Evolutionary conservation across 2,329 filamentous ascomycete genomes (phyloP), one percentile per base, ranked within the genome.

Genomic region (Sporothrix luriei): DNA sequence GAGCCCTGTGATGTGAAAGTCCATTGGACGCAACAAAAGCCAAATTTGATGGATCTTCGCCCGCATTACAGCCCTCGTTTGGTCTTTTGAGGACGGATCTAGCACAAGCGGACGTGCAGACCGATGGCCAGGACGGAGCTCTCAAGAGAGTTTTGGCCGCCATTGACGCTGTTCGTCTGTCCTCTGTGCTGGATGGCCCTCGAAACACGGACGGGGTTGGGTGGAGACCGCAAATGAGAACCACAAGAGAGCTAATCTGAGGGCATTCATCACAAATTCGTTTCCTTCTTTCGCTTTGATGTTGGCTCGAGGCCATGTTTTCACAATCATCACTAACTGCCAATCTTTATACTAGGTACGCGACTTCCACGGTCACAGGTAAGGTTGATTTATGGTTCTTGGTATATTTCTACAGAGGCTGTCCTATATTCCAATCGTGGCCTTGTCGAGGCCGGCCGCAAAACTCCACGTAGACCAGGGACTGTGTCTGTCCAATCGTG

Each of bases 191-290:
- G 11, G 24, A 14, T 16, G 38, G 4, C n/a, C 40, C 40, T 11
- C 46, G 13, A 13, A 46, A 59, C 16, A 33, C n/a, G 29, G 38
- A 19, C 24, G n/a, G 52, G 48, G 7, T 11, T 49, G 49, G 68
- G 43, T 66, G 11, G 52, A 64, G 46, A 24, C 26, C 33, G 19
- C 66, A 70, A 48, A 49, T 64, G 71, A 70, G 71, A 72, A 72
- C 71, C 38, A 71, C 49, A 69, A 72, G 71, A 72, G 71, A 72
- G 71, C 71, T 72, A 68, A 72, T 72, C 71, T 72, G 71, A 72
- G 69, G 71, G 79, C 76, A 70, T 64, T 29, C 33, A 16, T 46
- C 7, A n/a, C n/a, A n/a, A 19, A 24, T 19, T 14, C 7, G 9
- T 65, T 65, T 24, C 16, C 66, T 43, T 29, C 1, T 21, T 46